Conservation (phyloP, 192 early-diverging fungal species). For the Gonapodya prolifera region DNA sequence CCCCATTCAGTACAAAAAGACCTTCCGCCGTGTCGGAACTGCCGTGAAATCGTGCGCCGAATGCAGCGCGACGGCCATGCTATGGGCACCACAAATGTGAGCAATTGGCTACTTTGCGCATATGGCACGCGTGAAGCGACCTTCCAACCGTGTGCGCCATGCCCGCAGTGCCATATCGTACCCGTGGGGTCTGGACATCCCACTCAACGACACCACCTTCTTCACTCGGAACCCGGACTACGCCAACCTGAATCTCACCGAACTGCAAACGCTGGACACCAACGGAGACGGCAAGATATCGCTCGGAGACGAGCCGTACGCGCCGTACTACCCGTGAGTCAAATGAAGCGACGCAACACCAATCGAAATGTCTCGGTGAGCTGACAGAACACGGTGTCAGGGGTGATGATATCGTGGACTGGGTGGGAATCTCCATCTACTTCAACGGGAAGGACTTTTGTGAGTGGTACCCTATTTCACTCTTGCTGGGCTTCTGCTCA, state of each 20-base stretch:
- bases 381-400: no score
- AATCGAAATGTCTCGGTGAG: no score
- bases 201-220: neutral
- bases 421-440: neutral
- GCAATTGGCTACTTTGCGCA: no score
- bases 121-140: no score
- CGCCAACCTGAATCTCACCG: neutral
- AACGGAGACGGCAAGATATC: neutral
- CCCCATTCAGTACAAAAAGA: neutral
- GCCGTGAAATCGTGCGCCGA: no score
- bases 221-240: neutral
- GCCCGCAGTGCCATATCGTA: no score
- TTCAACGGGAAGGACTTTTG: neutral
- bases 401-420: neutral
- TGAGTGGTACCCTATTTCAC: neutral
- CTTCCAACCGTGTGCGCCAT: no score
- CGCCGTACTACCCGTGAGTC: no score
- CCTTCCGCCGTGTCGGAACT: no score
- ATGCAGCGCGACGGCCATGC: neutral
- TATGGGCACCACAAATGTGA: neutral
- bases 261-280: neutral
- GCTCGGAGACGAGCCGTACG: neutral
- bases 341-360: no score
- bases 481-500: neutral
- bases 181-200: neutral